Base-by-base conservation (phyloP, 2,329 filamentous ascomycete species). In the Myrmaecium sp. region DNA sequence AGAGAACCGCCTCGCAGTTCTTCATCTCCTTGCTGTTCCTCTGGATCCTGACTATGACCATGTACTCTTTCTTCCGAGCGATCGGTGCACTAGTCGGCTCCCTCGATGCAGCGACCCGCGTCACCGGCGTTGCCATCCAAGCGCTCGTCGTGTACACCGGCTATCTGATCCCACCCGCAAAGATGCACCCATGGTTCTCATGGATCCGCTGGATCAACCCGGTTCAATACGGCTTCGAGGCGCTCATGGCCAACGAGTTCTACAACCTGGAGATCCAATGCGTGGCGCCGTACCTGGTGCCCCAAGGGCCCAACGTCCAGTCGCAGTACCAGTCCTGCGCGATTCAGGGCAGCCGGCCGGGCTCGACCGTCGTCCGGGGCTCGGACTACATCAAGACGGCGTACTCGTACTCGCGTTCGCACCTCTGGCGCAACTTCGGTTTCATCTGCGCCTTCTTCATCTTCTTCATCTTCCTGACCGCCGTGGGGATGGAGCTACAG, bases 171-270 rank as follows among this genome's bases (percentile, higher is more conserved):
- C 48, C 51, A 6, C 46, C 47, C 1, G 33, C 33, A 23, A 52
- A 52, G 34, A 54, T 54, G 51, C 47, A 50, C 29, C 49, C 47
- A 0, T 53, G 49, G 49, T 53, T 54, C 20, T 41, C 37, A 4
- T 55, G 51, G 52, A 32, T 55, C 8, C 32, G 44, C 6, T 57
- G 52, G 46, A 45, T 57, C 33, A 57, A 57, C 34, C 75, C 75
- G 0, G 52, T 82, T 3, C 66, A 74, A 0, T 81, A 80, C 31
- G 70, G 60, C 0, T 82, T 80, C 30, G 70, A 80, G 35, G 65
- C 64, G 0, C 46, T 83, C 0, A 58, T 81, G 40, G 58, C 70
- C 0, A 82, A 82, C 37, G 76, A 83, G 42, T 80, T 82, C 30
- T 60, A 75, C 34, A 52, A 51, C 16, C 47, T 71, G 2, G 46